Evolutionary conservation across 2,329 filamentous ascomycete genomes (phyloP), one percentile per base, ranked within the genome.

Genomic region (Fusarium transvaalense): DNA sequence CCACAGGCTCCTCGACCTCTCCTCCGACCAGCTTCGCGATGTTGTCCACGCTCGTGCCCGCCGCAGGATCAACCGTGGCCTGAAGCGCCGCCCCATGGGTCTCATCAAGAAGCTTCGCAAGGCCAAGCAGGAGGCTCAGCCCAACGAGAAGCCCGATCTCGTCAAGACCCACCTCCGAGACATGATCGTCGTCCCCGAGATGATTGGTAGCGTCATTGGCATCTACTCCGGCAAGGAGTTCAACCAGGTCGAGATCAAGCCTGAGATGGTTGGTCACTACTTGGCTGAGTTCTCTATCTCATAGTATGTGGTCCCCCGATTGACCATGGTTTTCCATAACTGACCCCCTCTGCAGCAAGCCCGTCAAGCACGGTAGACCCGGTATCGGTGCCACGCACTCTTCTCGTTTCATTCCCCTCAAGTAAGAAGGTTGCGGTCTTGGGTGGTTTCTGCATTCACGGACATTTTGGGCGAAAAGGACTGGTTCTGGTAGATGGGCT

Each of bases 161-260:
- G 95, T 98, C 89, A 97, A 97, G 92, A 99, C 95, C 71, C 95
- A 99, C 85, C 92, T 99, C 80, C 94, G 95, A 85, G 92, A 99
- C 89, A 99, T 99, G 96, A 97, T 99, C 84, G 91, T 99, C 82
- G 96, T 99, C 78, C 96, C 96, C 79, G 96, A 99, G 90, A 98
- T 99, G 96, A 99, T 99, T 82, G 96, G 96, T 80, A 92, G 89
- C 85, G 95, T 99, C 80, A 92, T 99, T 80, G 96, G 94, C 83
- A 96, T 99, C 89, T 99, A 99, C 92, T 97, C 93, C 76, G 96
- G 96, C 82, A 99, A 99, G 92, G 94, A 98, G 86, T 99, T 99
- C 92, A 99, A 99, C 92, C 95, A 97, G 90, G 94, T 99, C 79
- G 96, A 99, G 86, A 96, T 99, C 88, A 97, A 97, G 91, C 96